Evolutionary conservation across 2,329 filamentous ascomycete species (phyloP), one percentile per base, ranked within the genome.

Genomic region (Penicillium janthinellum): DNA sequence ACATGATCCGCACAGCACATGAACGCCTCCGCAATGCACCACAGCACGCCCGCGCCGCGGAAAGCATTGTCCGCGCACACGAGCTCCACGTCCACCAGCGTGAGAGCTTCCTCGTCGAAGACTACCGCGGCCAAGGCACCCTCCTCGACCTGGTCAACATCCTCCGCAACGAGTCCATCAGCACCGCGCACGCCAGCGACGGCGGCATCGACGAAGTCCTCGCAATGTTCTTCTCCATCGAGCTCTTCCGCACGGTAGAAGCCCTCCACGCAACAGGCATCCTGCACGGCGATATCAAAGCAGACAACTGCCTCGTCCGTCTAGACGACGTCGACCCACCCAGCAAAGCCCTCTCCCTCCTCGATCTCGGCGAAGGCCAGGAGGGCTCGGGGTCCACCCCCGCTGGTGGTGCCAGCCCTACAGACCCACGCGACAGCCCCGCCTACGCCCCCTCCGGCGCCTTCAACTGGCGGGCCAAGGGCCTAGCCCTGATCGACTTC

Each of bases 201-300:
- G 87, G 87, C 2, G 88, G 90, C 15, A 91, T 99, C 85, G 95
- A 99, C 68, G 95, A 99, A 77, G 83, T 85, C 50, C 82, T 98
- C 2, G 91, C 90, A 68, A 97, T 98, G 92, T 98, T 97, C 81
- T 96, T 98, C 78, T 85, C 91, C 7, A 83, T 98, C 61, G 95
- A 99, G 77, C 84, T 99, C 6, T 84, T 99, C 67, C 90, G 95
- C 52, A 96, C 92, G 0, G 85, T 96, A 3, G 95, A 98, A 78
- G 88, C 89, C 0, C 83, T 99, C 22, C 95, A 99, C 76, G 74
- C 86, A 3, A 89, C 89, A 66, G 85, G 87, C 2, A 82, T 99
- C 58, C 81, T 98, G 48, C 95, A 99, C 73, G 95, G 95, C 41
- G 95, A 99, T 71, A 83, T 99, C 67, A 99, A 99, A 78, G 88